Base-by-base conservation (phyloP, 805 yeast genomes). In the Kluyveromyces starmeri region DNA sequence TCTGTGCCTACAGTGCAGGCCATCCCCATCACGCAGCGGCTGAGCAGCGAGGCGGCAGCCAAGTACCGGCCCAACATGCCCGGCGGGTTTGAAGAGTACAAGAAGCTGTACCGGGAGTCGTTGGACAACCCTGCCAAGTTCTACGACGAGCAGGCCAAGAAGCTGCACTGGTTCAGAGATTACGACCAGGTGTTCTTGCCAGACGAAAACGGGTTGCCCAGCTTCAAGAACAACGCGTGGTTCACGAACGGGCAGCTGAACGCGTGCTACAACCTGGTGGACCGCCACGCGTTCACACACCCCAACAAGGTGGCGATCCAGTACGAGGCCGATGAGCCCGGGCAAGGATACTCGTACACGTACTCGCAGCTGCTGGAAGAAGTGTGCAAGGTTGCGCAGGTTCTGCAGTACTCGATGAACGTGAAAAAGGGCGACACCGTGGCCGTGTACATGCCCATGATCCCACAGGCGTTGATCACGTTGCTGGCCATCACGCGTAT, bases 371-470 rank as follows among this genome's bases (percentile, higher is more conserved):
- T 83, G 47, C 65, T 82, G 45, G 72, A 72, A 45, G 72, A 82
- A 47, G 85, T 82, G 21, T 78, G 75, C 27, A 71, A 73, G 52
- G 75, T 78, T 36, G 81, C 89, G 6, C 83, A 80, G 47, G 78
- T 77, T 22, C 68, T 83, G 53, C 63, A 68, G 45, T 61, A 64
- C 40, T 51, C 59, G 12, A 64, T 77, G 67, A 88, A 88, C 32
- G 77, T 82, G 38, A 63, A 67, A 41, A 83, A 82, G 61, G 92
- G 92, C 48, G 94, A 83, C 54, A 78, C 86, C 12, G 89, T 83
- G 38, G 92, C 92, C 16, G 82, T 83, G 35, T 83, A 83, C 57
- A 66, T 83, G 65, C 94, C 94, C 49, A 83, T 82, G 92, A 78
- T 77, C 43, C 81, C 88, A 29, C 83, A 81, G 55, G 88, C 92